Evolutionary conservation across 352 stramenopile species (phyloP).

Genomic region (Pythium brassicae): DNA sequence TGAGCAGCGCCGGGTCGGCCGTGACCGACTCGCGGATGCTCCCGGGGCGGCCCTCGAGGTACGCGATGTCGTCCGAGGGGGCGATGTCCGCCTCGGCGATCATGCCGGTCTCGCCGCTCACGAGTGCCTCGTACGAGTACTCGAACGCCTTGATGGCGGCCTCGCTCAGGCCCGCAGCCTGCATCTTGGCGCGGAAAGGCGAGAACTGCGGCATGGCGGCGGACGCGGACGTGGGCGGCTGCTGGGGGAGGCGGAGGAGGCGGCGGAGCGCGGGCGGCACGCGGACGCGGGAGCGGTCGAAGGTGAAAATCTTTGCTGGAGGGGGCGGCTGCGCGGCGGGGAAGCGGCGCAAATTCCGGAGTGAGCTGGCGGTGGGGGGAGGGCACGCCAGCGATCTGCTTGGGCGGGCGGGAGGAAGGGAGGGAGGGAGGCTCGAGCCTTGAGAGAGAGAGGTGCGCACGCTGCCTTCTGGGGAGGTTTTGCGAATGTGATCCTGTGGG

Average conservation of each 20-base stretch:
- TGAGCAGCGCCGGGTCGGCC: conserved; percentile 64
- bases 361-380: conserved; percentile 5
- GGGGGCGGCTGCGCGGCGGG: not conserved
- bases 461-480: too few relatives aligned
- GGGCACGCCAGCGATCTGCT: not conserved
- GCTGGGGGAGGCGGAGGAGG: conserved; percentile 2
- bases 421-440: not conserved
- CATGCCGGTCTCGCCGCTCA: conserved; percentile 93
- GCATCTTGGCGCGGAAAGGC: conserved; percentile 95
- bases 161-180: conserved; percentile 90
- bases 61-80: conserved; percentile 72
- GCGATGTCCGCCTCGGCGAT: conserved; percentile 95
- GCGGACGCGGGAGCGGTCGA: not conserved
- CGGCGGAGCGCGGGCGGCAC: conserved; percentile 7
- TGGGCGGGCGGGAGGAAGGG: not conserved
- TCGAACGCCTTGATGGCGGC: conserved; percentile 97
- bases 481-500: too few relatives aligned
- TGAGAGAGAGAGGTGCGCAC: too few relatives aligned
- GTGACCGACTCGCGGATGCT: conserved; percentile 75
- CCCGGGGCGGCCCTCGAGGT: conserved; percentile 72
- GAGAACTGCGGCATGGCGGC: conserved; percentile 54
- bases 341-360: conserved; percentile 12
- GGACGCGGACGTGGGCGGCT: conserved; percentile 2
- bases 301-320: not conserved
- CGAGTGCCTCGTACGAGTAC: conserved; percentile 95